phyloP scores from a whole-genome alignment of 371 early-diverging fungal genomes.

The Vairimorpha necatrix region DNA sequence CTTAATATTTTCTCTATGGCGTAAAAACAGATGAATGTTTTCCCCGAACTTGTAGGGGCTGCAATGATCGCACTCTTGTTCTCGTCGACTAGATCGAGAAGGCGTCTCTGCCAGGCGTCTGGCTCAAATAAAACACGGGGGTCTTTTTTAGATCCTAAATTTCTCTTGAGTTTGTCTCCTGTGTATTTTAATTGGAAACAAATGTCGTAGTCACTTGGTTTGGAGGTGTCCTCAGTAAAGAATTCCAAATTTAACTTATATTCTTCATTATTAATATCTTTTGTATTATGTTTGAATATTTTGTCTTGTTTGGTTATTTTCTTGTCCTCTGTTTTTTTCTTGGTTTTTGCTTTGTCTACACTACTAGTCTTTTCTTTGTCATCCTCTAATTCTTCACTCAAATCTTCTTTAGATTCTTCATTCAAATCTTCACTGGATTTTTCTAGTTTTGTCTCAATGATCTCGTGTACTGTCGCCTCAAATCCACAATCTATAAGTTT shows the following conservation, averaged over 20 bases:
- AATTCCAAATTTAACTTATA: conserved; percentile 14
- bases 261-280: not conserved
- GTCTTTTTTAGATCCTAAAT: conserved; percentile 61
- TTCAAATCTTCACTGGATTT: not conserved
- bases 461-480: conserved; percentile 59
- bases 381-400: no score
- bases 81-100: conserved; percentile 67
- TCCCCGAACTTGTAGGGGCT: conserved; percentile 69
- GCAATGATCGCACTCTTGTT: conserved; percentile 65
- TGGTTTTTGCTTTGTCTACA: no score
- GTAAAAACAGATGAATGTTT: conserved; percentile 69
- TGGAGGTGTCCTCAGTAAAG: conserved; percentile 24
- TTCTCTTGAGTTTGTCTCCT: conserved; percentile 64
- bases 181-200: conserved; percentile 64
- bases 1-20: conserved; percentile 68
- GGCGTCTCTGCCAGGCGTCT: conserved; percentile 67
- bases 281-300: no score
- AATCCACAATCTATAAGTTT: conserved; percentile 59
- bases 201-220: conserved; percentile 63
- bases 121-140: conserved; percentile 67
- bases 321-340: no score
- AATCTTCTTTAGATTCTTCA: no score
- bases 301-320: no score
- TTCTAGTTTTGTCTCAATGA: conserved; percentile 52
- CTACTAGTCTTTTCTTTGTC: no score